Conservation (phyloP, 306 rosid species). For the Albizia julibrissin region DNA sequence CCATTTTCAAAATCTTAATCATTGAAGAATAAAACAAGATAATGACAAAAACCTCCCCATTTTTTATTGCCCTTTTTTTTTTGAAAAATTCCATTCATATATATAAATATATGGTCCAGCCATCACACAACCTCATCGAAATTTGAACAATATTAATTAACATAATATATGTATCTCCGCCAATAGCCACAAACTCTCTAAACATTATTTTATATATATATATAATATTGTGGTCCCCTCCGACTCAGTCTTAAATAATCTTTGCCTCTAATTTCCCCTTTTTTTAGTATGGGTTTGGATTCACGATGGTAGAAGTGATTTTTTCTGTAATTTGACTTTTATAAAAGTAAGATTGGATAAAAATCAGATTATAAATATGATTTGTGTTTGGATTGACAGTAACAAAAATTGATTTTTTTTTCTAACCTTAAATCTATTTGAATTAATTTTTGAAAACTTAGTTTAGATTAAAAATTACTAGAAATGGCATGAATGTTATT, state of each 20-base stretch:
- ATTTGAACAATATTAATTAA: conserved; percentile 40
- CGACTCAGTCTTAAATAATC: background rate
- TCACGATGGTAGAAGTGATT: too few relatives aligned
- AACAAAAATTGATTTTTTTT: too few relatives aligned
- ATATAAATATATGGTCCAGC: background rate
- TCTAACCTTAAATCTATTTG: too few relatives aligned
- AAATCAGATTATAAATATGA: too few relatives aligned
- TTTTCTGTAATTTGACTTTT: too few relatives aligned
- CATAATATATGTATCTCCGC: conserved; percentile 39
- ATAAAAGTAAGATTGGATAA: too few relatives aligned
- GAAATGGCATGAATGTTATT: too few relatives aligned
- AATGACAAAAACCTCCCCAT: conserved; percentile 56
- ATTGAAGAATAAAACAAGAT: conserved; percentile 78
- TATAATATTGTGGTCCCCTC: background rate
- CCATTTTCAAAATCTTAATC: conserved; percentile 67
- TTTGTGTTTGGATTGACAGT: too few relatives aligned
- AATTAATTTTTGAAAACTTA: too few relatives aligned
- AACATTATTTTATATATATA: background rate
- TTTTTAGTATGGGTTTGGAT: too few relatives aligned
- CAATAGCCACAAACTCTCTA: conserved; percentile 25
- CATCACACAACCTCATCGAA: conserved; percentile 44
- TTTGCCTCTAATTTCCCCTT: background rate
- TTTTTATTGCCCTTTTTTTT: too few relatives aligned
- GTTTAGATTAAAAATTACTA: too few relatives aligned
- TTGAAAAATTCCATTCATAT: background rate